A percentile compares a stretch with the other conserved stretches of the same genome.
These are phyloP conservation scores for Gymnopilus junonius DNA, from an alignment of 768 basidiomycete species.

Conservation along the genomic window DNA sequence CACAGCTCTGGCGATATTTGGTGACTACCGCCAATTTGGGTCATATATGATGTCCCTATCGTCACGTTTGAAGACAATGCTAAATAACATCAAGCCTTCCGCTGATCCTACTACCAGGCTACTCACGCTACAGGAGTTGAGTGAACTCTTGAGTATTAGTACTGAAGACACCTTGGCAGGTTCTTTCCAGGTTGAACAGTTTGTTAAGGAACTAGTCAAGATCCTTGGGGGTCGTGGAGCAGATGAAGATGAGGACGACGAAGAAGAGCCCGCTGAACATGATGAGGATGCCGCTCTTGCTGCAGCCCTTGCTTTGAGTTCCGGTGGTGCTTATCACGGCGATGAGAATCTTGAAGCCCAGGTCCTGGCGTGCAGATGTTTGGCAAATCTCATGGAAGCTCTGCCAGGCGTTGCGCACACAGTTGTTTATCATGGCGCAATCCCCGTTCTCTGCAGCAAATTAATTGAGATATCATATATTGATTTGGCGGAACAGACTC, in stretches of 20 bases:
- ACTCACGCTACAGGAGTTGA: slow-evolving; percentile 90
- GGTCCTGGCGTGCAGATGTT: slow-evolving; percentile 92
- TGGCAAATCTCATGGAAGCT: slow-evolving; percentile 99
- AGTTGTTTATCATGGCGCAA: slow-evolving; percentile 97
- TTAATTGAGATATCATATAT: slow-evolving; percentile 97
- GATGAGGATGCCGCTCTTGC: slow-evolving; percentile 90
- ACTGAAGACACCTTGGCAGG: slow-evolving; percentile 97
- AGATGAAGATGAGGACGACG: slow-evolving; percentile 75
- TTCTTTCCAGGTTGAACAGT: slow-evolving; percentile 93
- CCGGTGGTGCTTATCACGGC: slow-evolving; percentile 68
- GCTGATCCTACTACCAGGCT: slow-evolving; percentile 88
- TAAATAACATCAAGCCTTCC: slow-evolving; percentile 84
- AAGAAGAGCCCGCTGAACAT: slow-evolving; percentile 66
- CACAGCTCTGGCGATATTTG: slow-evolving; percentile 79
- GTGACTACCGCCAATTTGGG: slow-evolving; percentile 86
- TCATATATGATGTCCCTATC: slow-evolving; percentile 93
- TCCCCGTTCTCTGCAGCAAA: slow-evolving; percentile 97
- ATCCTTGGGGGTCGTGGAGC: slow-evolving; percentile 84
- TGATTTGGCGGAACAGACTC: slow-evolving; percentile 96
- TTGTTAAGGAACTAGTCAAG: slow-evolving; percentile 89
- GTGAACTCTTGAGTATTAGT: slow-evolving; percentile 93
- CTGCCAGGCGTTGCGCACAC: slow-evolving; percentile 97
- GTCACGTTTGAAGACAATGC: slow-evolving; percentile 86
- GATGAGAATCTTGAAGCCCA: slow-evolving; percentile 94
- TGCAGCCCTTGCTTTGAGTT: slow-evolving; percentile 84